These are phyloP conservation scores for Cucurbita maxima DNA, from an alignment of 306 rosid species.

Conservation along the genomic window DNA sequence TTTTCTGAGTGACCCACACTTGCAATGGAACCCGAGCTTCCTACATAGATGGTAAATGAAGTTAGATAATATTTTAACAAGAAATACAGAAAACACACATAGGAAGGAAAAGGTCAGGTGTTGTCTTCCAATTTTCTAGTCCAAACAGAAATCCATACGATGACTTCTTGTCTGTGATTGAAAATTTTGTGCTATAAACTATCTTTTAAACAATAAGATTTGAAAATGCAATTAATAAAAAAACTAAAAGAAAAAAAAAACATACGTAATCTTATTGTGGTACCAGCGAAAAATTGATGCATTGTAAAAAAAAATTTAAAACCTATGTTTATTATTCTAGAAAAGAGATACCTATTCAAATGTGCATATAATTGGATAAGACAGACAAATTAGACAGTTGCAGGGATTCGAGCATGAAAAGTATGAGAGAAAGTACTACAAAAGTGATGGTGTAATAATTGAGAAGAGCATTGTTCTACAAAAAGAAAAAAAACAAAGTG, in stretches of 20 bases:
- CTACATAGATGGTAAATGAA: constrained; percentile 24
- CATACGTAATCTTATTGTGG: background rate
- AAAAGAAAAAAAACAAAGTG: background rate
- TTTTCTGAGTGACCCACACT: constrained; percentile 83
- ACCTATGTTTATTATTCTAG: background rate
- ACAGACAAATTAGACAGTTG: background rate
- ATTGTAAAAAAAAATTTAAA: background rate
- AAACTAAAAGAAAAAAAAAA: background rate
- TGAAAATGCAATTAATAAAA: background rate
- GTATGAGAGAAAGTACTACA: background rate
- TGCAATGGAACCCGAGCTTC: constrained; percentile 85
- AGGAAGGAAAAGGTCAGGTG: background rate
- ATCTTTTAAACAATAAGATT: background rate
- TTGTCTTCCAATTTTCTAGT: background rate
- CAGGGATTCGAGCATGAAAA: background rate
- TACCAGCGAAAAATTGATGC: background rate
- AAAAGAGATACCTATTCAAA: background rate
- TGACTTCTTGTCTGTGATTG: background rate
- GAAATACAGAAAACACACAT: background rate
- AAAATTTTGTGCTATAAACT: background rate
- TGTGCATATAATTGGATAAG: background rate
- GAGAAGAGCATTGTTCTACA: background rate
- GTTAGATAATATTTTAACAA: background rate
- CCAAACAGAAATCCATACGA: background rate
- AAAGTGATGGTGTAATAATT: background rate